Evolutionary conservation across 2,329 filamentous ascomycete genomes (phyloP), one percentile per base, ranked within the genome.

Genomic region (Venturiaceae sp.): DNA sequence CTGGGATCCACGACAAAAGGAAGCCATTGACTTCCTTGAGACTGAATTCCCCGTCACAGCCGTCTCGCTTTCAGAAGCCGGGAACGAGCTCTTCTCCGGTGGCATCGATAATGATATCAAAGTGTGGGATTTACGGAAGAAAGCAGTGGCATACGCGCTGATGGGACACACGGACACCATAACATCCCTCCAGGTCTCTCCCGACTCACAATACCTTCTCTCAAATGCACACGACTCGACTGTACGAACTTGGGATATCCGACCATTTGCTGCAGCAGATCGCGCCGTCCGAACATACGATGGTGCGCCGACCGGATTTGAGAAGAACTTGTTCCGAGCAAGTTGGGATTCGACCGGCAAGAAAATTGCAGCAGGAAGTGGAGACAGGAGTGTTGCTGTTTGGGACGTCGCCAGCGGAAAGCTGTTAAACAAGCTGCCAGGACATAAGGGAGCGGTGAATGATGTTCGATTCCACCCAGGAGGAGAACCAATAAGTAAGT

Each of bases 71-170:
- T 87, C 92, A 0, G 91, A 96, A 70, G 91, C 92, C 1, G 94
- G 94, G 19, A 96, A 96, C 70, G 94, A 97, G 74, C 83, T 99
- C 28, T 99, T 94, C 72, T 88, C 89, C 6, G 92, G 92, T 52
- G 89, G 92, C 23, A 96, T 99, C 65, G 94, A 97, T 75, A 96
- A 97, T 69, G 91, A 95, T 66, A 95, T 99, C 70, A 90, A 92
- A 66, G 92, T 95, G 21, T 99, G 94, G 92, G 94, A 99, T 72
- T 75, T 97, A 68, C 85, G 94, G 64, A 97, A 96, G 77, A 91
- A 95, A 73, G 83, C 87, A 6, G 83, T 95, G 2, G 84, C 90
- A 5, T 96, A 97, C 72, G 87, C 87, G 1, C 86, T 99, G 80
- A 74, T 88, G 13, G 94, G 94, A 0, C 94, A 99, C 71, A 87